These are phyloP conservation scores for Bretschneidera sinensis DNA, from an alignment of 345 rosid genomes.

Conservation along the genomic window DNA sequence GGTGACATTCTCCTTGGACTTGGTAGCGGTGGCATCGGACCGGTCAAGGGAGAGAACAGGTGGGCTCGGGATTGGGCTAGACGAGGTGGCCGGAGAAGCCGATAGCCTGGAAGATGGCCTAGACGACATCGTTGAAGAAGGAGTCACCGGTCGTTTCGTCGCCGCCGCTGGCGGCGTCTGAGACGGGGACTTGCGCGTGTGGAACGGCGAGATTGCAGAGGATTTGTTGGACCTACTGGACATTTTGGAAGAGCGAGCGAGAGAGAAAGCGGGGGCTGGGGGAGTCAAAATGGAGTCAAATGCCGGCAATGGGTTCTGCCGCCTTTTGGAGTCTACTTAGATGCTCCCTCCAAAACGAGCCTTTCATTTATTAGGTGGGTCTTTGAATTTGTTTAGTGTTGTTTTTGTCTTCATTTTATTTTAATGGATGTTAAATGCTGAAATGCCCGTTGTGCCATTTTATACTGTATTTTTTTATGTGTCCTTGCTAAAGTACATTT, in stretches of 20 bases:
- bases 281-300: conserved; percentile 25
- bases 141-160: conserved; percentile 39
- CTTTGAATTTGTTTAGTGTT: too few relatives aligned
- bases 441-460: too few relatives aligned
- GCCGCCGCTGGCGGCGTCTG: conserved; percentile 29
- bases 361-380: too few relatives aligned
- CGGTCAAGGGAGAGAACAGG: conserved; percentile 34
- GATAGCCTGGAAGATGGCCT: conserved; percentile 47
- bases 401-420: too few relatives aligned
- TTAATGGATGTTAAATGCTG: too few relatives aligned
- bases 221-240: conserved; percentile 55
- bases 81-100: conserved; percentile 34
- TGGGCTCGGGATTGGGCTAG: conserved; percentile 23
- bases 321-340: conserved; percentile 20
- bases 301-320: conserved; percentile 29
- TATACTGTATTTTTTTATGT: too few relatives aligned
- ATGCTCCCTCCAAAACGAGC: conserved; percentile 32
- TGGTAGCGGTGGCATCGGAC: conserved; percentile 25
- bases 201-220: conserved; percentile 72
- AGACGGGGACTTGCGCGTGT: conserved; percentile 64
- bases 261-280: too few relatives aligned
- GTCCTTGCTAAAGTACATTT: too few relatives aligned
- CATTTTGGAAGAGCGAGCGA: conserved; percentile 37
- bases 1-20: conserved; percentile 65
- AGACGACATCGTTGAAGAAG: conserved; percentile 37